Evolutionary conservation across 2,329 filamentous ascomycete genomes (phyloP).

Genomic region (Helminthosporium solani): DNA sequence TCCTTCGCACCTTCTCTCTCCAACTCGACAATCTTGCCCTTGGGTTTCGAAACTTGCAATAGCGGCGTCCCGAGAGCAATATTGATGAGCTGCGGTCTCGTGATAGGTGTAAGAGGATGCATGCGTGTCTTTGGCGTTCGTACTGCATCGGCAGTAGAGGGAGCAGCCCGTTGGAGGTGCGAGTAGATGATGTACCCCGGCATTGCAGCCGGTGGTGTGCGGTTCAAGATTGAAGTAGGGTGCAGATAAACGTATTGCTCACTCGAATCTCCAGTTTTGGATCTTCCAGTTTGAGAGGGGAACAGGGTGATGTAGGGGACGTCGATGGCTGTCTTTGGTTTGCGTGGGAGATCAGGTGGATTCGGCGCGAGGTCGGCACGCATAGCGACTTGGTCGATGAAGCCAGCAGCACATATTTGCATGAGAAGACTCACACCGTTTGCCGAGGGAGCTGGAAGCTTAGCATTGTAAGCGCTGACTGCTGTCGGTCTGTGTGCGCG

Average conservation of each 20-base stretch:
- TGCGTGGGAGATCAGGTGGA: constrained; percentile 56
- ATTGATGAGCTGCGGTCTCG: constrained; percentile 70
- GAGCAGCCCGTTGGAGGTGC: constrained; percentile 71
- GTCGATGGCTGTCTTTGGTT: constrained; percentile 83
- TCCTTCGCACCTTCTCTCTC: constrained; percentile 25
- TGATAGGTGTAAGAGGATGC: constrained; percentile 81
- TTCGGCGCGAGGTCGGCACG: constrained; percentile 81
- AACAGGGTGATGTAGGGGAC: constrained; percentile 88
- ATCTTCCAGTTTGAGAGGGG: constrained; percentile 55
- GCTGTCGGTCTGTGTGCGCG: constrained; percentile 65
- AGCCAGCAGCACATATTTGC: constrained; percentile 87
- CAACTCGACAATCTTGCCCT: constrained; percentile 70
- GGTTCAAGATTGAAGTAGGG: constrained; percentile 75
- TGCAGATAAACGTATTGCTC: constrained; percentile 82
- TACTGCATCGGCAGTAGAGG: constrained; percentile 43
- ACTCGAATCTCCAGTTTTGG: constrained; percentile 46
- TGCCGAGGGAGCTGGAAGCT: constrained; percentile 61
- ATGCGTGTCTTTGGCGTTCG: constrained; percentile 68
- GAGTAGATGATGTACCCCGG: constrained; percentile 87
- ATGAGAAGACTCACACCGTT: constrained; percentile 76
- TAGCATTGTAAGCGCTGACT: constrained; percentile 39
- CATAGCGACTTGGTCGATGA: constrained; percentile 92
- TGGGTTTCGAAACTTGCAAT: constrained; percentile 81
- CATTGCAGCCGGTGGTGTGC: constrained; percentile 55
- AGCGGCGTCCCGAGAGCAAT: constrained; percentile 84